Base-by-base conservation (phyloP, 345 rosid genomes). In the Salix koriyanagi region DNA sequence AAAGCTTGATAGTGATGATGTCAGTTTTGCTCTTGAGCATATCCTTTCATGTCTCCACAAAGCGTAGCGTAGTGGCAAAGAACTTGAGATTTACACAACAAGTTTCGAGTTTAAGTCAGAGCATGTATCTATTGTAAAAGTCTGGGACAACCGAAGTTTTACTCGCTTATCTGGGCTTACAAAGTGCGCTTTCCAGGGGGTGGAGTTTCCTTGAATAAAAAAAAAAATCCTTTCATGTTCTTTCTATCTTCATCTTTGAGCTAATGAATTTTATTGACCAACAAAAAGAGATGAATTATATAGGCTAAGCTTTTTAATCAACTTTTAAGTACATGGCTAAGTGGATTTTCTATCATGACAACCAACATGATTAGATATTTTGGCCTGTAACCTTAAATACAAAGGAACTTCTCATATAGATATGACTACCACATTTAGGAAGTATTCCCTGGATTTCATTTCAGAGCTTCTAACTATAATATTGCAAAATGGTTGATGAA, bases 351-450 rank as follows among this genome's bases (percentile, higher is more conserved):
- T 73, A 81, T 77, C 81, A 78, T 80, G 82, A 85, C 90, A 65
- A 85, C 85, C 84, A 84, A 81, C 92, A 86, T 77, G 94, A 89
- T 87, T 84, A 85, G 89, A 88, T 79, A 84, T 82, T 75, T 90
- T 90, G 92, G 88, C 87, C 91, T 76, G 10, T 76, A 32, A 70
- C 66, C 76, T 76, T 80, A 83, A 81, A 80, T 72, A 68, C 78
- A 71, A 80, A 84, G 81, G 74, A 76, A 78, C 74, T 79, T 77
- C 77, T 83, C 84, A 77, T 71, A 75, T 74, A 71, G 86, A 87
- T 77, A 77, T 76, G 86, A 86, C 83, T 81, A 77, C 82, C 76
- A 10, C 71, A 84, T 79, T 76, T 52, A 19, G 83, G 54, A 77
- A 78, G 68, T 72, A 81, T 77, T 79, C 83, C 78, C 34, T 75